Base-by-base conservation (phyloP, 164 flowering plant genomes). In the Vitis labrusca region DNA sequence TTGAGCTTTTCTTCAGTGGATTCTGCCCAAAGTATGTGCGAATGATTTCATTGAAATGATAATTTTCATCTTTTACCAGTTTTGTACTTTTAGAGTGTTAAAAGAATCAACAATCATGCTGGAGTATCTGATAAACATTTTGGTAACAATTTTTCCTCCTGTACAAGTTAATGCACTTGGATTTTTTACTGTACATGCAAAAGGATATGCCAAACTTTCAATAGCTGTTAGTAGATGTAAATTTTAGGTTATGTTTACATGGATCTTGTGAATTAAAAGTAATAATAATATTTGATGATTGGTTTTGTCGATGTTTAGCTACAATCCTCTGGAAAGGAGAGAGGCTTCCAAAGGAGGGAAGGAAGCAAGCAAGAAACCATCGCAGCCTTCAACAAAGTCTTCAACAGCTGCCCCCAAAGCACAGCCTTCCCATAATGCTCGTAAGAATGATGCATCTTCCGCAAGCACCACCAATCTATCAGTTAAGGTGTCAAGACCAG, bases 301-400 rank as follows among this genome's bases (percentile, higher is more conserved):
- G 72, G 15, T 13, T 70, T 12, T 10, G 61, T 65, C 48, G 27
- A 11, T 74, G 53, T 30, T 55, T 72, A 93, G 99, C 64, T 96
- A 96, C 82, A 92, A 93, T 83, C 78, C 99, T 27, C 69, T 85
- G 78, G 97, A 96, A 77, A 90, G 97, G 73, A 87, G 99, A 76
- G 97, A 91, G 58, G 69, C 84, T 65, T 77, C 83, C 67, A 96
- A 87, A 77, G 98, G 99, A 68, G 97, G 91, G 63, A 93, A 87
- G 72, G 98, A 93, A 54, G 79, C 62, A 12, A 78, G 65, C 84
- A 96, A 85, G 84, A 93, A 76, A 71, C 23, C 78, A 9, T 66
- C 84, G 10, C 92, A 87, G 63, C 56, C 86, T 52, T 80, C 90
- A 30, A 16, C 79, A 65, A 91, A 83, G 76, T 69, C 84, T 63